A percentile compares a stretch with the other conserved stretches of the same genome.
phyloP scores from a whole-genome alignment of 2,329 filamentous ascomycete species.

The Pseudogymnoascus verrucosus region DNA sequence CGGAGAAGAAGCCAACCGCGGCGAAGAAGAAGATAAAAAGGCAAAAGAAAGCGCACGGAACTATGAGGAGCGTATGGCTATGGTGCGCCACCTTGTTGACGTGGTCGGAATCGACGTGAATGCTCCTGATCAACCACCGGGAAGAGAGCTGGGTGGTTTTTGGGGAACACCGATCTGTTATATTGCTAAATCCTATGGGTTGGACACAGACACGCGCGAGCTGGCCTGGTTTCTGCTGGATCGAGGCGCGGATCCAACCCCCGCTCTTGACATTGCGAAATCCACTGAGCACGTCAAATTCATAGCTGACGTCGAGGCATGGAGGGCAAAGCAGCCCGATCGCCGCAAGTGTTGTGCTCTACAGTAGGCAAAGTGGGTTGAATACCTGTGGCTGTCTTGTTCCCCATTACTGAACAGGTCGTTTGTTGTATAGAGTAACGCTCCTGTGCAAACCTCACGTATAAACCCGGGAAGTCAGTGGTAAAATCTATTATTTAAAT shows the following conservation, averaged over 20 bases:
- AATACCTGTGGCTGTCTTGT: no score
- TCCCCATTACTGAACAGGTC: no score
- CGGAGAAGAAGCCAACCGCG: not conserved
- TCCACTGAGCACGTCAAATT: not conserved
- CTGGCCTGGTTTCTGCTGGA: conserved; percentile 11
- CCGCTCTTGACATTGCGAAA: not conserved
- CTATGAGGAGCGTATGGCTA: conserved; percentile 11
- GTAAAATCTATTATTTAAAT: conserved; percentile 2
- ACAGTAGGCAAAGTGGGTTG: not conserved
- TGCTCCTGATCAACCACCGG: not conserved
- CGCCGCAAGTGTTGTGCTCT: not conserved
- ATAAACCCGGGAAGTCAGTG: not conserved
- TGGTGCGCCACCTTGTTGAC: conserved; percentile 13
- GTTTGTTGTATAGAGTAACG: not conserved
- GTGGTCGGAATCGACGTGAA: conserved; percentile 10
- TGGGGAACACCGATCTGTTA: conserved; percentile 10
- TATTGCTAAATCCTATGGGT: conserved; percentile 1
- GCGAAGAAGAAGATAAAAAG: not conserved
- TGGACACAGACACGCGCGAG: not conserved
- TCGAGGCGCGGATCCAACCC: conserved; percentile 12
- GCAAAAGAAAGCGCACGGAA: not conserved
- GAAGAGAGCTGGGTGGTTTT: not conserved
- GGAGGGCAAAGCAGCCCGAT: not conserved
- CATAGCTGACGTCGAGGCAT: not conserved
- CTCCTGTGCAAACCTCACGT: not conserved